These are phyloP conservation scores for Takashimella tepidaria DNA, from an alignment of 1,284 basidiomycete genomes.

Conservation along the genomic window DNA sequence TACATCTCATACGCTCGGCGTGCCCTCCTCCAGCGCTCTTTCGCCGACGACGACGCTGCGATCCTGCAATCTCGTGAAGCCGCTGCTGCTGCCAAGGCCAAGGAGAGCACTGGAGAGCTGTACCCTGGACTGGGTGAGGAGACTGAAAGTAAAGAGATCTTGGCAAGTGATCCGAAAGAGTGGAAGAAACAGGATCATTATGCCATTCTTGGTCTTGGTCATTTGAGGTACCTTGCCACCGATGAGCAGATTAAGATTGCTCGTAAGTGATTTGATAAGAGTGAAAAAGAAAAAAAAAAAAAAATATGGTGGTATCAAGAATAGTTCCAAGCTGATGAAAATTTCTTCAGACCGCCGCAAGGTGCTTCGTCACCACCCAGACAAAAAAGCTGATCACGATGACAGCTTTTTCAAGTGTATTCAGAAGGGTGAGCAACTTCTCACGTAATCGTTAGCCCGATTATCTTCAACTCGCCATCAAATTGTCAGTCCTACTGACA, in stretches of 20 bases:
- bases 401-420: slow-evolving; percentile 99
- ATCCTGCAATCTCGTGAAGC: slow-evolving; percentile 45
- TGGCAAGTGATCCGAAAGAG: slow-evolving; percentile 86
- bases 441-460: no score
- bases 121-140: slow-evolving; percentile 94
- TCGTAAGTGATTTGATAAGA: slow-evolving; percentile 57
- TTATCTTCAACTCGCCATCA: no score
- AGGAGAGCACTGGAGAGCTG: slow-evolving; percentile 57
- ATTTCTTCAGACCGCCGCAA: slow-evolving; percentile 92
- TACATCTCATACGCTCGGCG: slow-evolving; percentile 76
- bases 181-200: slow-evolving; percentile 99
- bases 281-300: slow-evolving; percentile 1
- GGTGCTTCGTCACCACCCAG: slow-evolving; percentile 97
- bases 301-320: no score
- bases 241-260: slow-evolving; percentile 94
- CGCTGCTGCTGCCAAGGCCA: slow-evolving; percentile 57
- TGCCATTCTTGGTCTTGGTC: slow-evolving; percentile 87
- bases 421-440: slow-evolving; percentile 70
- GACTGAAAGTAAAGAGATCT: slow-evolving; percentile 67
- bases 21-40: slow-evolving; percentile 66
- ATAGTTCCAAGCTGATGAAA: slow-evolving; percentile 8
- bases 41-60: slow-evolving; percentile 66
- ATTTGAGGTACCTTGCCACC: slow-evolving; percentile 80
- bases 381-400: slow-evolving; percentile 97
- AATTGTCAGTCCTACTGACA: no score